A percentile compares a stretch with the other conserved stretches of the same genome.
Evolutionary conservation across 345 rosid genomes (phyloP).

Genomic region (Luvunga scandens): DNA sequence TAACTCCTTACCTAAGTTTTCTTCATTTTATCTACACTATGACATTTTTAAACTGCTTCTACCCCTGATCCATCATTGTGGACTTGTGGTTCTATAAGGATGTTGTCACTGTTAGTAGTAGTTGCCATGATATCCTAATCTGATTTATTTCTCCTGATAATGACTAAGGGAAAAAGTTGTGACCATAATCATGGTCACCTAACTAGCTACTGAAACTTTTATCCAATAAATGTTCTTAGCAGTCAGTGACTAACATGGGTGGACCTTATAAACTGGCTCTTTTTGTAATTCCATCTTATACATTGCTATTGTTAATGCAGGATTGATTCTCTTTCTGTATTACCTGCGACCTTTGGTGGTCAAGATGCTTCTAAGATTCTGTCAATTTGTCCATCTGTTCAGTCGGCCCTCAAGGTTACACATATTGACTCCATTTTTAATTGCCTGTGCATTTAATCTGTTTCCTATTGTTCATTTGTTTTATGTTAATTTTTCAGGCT

Average conservation of each 20-base stretch:
- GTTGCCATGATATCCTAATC: background rate
- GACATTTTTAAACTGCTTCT: background rate
- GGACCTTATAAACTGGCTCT: background rate
- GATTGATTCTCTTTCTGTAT: slow-evolving; percentile 84
- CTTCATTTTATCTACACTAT: background rate
- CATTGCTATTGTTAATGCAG: slow-evolving; percentile 42
- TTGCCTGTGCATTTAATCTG: background rate
- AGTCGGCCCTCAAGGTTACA: slow-evolving; percentile 74
- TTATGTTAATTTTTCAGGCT: slow-evolving; percentile 44
- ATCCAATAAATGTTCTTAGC: background rate
- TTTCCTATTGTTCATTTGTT: slow-evolving; percentile 13
- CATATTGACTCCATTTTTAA: background rate
- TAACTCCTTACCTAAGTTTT: background rate
- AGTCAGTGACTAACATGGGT: background rate
- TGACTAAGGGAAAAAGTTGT: background rate
- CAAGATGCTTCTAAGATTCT: slow-evolving; percentile 80
- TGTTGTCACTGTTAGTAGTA: background rate
- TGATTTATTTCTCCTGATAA: background rate
- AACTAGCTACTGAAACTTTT: background rate
- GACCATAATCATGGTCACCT: background rate
- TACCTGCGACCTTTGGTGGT: slow-evolving; percentile 62
- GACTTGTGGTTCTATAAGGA: background rate
- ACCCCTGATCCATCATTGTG: background rate
- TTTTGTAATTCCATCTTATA: background rate
- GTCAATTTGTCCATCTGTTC: slow-evolving; percentile 71